phyloP scores from a whole-genome alignment of 768 basidiomycete genomes.

The Chalciporus sphaerocephalus region DNA sequence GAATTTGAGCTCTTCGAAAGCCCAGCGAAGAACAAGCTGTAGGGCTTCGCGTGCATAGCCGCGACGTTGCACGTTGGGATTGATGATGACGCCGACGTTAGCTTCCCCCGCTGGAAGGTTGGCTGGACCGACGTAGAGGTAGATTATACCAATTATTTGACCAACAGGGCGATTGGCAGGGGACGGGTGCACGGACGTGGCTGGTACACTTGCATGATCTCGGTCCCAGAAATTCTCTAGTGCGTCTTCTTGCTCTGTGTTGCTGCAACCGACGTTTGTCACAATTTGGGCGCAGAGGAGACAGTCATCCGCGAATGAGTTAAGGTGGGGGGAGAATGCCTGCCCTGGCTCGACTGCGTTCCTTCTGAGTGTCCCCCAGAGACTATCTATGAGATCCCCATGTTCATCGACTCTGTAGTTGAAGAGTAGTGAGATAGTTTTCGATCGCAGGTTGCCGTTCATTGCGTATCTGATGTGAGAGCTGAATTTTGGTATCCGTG shows the following conservation, averaged over 20 bases:
- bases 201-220: neutral
- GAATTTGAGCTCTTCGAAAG: slow-evolving; percentile 37
- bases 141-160: slow-evolving; percentile 22
- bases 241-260: neutral
- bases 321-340: slow-evolving; percentile 16
- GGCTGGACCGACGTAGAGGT: slow-evolving; percentile 21
- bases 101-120: slow-evolving; percentile 38
- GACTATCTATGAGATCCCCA: neutral
- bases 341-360: slow-evolving; percentile 29
- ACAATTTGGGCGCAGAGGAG: slow-evolving; percentile 25
- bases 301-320: slow-evolving; percentile 28
- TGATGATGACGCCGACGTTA: slow-evolving; percentile 53
- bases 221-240: neutral
- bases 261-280: neutral
- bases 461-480: slow-evolving; percentile 3
- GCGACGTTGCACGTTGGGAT: slow-evolving; percentile 31
- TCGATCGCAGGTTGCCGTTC: slow-evolving; percentile 9
- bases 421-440: slow-evolving; percentile 10
- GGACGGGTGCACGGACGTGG: neutral
- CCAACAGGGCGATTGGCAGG: neutral
- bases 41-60: slow-evolving; percentile 49
- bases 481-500: neutral
- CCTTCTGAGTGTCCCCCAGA: slow-evolving; percentile 24
- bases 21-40: slow-evolving; percentile 40
- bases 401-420: neutral